phyloP scores from a whole-genome alignment of 108 stramenopile species.

The Fistulifera solaris region DNA sequence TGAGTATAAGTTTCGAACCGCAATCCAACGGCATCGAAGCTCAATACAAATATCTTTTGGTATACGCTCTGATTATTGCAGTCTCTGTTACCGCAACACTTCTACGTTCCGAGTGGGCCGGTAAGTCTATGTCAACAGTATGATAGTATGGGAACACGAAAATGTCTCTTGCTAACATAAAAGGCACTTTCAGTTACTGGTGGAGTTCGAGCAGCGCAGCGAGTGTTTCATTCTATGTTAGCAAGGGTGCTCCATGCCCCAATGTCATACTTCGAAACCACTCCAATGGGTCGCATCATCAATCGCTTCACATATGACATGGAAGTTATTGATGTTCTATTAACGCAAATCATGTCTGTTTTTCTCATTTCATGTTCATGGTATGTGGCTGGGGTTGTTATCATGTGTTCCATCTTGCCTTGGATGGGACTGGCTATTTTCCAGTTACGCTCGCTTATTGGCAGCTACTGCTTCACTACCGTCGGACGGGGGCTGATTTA shows the following conservation, averaged over 20 bases:
- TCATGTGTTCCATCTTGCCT: slow-evolving; percentile 66
- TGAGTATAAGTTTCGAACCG: slow-evolving; percentile 45
- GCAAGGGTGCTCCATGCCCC: slow-evolving; percentile 38
- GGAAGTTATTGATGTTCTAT: slow-evolving; percentile 68
- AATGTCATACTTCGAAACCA: slow-evolving; percentile 89
- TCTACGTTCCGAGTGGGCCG: slow-evolving; percentile 40
- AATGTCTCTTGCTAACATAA: too few species aligned
- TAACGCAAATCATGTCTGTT: slow-evolving; percentile 67
- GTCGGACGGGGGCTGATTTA: slow-evolving; percentile 66
- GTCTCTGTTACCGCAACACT: slow-evolving; percentile 42
- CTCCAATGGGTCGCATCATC: slow-evolving; percentile 87
- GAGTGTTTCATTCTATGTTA: slow-evolving; percentile 41
- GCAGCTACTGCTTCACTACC: slow-evolving; percentile 56
- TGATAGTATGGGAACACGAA: too few species aligned
- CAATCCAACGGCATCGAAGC: slow-evolving; percentile 58
- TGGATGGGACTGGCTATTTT: slow-evolving; percentile 50
- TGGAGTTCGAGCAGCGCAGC: slow-evolving; percentile 22
- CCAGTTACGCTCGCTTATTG: slow-evolving; percentile 46
- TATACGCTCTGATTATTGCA: slow-evolving; percentile 41
- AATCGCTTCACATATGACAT: slow-evolving; percentile 93
- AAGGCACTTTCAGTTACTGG: slow-evolving; percentile 35
- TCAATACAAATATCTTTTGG: slow-evolving; percentile 50
- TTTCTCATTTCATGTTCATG: slow-evolving; percentile 58
- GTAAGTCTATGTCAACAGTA: not conserved
- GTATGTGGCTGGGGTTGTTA: slow-evolving; percentile 47